Percentiles rank a stretch among this genome's conserved stretches.
Evolutionary conservation across 768 basidiomycete genomes (phyloP).

Genomic region (Trametopsis cervina): DNA sequence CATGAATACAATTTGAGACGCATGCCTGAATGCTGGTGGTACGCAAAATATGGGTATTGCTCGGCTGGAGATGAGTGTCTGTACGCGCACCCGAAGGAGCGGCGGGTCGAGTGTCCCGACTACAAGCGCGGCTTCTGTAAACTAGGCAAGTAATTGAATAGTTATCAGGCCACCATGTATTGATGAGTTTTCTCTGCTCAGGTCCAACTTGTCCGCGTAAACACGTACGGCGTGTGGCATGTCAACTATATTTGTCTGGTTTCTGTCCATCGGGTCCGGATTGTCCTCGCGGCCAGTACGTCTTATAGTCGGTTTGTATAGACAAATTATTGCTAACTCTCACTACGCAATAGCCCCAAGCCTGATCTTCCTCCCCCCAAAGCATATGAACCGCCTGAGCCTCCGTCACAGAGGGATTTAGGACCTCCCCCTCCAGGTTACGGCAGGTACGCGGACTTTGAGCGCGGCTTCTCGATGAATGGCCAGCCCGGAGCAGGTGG

Average conservation of each 20-base stretch:
- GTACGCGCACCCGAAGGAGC: constrained; percentile 91
- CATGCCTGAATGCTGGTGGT: constrained; percentile 99
- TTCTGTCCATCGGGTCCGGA: constrained; percentile 89
- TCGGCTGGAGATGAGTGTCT: constrained; percentile 96
- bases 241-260: constrained; percentile 86
- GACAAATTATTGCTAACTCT: constrained; percentile 8
- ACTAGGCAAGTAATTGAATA: constrained; percentile 57
- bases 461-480: constrained; percentile 40
- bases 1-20: constrained; percentile 97
- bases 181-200: constrained; percentile 22
- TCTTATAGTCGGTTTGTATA: constrained; percentile 17
- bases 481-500: constrained; percentile 24
- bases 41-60: constrained; percentile 95
- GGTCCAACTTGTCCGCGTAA: constrained; percentile 87
- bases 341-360: constrained; percentile 55
- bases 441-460: constrained; percentile 76
- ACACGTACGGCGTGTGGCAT: constrained; percentile 87
- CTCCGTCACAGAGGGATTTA: constrained; percentile 69
- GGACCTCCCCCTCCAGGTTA: constrained; percentile 92
- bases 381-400: constrained; percentile 72
- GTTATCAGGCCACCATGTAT: neutral
- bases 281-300: constrained; percentile 86
- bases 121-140: constrained; percentile 95
- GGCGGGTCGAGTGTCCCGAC: constrained; percentile 89
- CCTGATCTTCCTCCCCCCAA: constrained; percentile 60